phyloP scores from a whole-genome alignment of 805 yeast species.

The Phaffomyces antillensis region DNA sequence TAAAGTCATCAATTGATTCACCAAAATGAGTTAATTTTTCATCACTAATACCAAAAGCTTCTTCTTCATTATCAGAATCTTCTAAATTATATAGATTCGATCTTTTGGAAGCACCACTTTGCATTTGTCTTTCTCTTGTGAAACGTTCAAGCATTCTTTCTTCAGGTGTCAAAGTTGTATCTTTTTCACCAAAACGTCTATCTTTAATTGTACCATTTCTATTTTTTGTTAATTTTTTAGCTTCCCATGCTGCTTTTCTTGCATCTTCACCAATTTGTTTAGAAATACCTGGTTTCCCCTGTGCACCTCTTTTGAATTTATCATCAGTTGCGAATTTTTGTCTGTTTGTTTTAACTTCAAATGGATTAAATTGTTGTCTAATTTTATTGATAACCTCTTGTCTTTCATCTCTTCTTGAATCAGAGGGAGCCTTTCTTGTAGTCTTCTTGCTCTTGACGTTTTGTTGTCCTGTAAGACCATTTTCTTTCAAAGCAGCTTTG shows the following conservation, averaged over 20 bases:
- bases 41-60: slow-evolving; percentile 26
- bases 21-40: slow-evolving; percentile 68
- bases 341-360: slow-evolving; percentile 68
- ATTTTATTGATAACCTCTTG: slow-evolving; percentile 49
- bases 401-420: slow-evolving; percentile 64
- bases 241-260: slow-evolving; percentile 56
- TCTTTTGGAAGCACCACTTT: slow-evolving; percentile 36
- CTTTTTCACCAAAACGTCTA: slow-evolving; percentile 87
- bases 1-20: slow-evolving; percentile 51
- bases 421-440: slow-evolving; percentile 47
- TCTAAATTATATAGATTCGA: slow-evolving; percentile 66
- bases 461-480: slow-evolving; percentile 84
- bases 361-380: slow-evolving; percentile 83
- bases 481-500: slow-evolving; percentile 66
- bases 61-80: slow-evolving; percentile 45
- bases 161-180: slow-evolving; percentile 65
- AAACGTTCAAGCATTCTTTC: slow-evolving; percentile 94
- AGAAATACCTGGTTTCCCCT: slow-evolving; percentile 62
- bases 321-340: slow-evolving; percentile 51
- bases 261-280: slow-evolving; percentile 64
- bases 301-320: slow-evolving; percentile 38
- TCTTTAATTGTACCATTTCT: slow-evolving; percentile 76
- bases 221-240: slow-evolving; percentile 54
- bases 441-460: slow-evolving; percentile 49
- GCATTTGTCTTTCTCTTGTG: slow-evolving; percentile 70